Conservation (phyloP, 805 yeast genomes). For the Maudiozyma serrabonitensis region DNA sequence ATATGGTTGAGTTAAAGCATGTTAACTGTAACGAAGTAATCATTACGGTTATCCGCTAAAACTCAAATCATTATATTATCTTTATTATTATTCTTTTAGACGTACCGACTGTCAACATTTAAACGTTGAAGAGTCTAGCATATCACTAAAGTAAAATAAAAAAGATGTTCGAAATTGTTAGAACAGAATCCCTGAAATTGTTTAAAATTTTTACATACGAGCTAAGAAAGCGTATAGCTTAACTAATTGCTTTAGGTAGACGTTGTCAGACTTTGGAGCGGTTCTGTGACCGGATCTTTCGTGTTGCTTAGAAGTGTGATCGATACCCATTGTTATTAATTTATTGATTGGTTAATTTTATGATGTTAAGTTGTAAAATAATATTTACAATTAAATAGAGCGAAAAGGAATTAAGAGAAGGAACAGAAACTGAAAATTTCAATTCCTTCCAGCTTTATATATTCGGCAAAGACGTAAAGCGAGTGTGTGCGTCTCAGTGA, state of each 20-base stretch:
- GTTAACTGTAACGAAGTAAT: no score
- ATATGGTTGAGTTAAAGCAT: no score
- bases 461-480: background rate
- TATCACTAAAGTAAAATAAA: background rate
- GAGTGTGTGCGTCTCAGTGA: background rate
- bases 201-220: conserved; percentile 55
- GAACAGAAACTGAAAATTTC: background rate
- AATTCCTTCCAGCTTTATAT: no score
- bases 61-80: background rate
- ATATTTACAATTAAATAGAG: background rate
- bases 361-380: no score
- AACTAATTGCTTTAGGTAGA: conserved; percentile 95
- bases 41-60: no score
- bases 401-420: background rate
- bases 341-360: background rate
- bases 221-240: conserved; percentile 98
- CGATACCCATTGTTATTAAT: conserved; percentile 77
- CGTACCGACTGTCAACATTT: no score
- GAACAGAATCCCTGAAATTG: conserved; percentile 18
- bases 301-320: conserved; percentile 95
- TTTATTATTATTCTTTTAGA: background rate
- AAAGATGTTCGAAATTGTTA: background rate
- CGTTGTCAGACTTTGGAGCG: conserved; percentile 99
- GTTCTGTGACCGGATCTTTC: conserved; percentile 90
- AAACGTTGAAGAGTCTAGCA: no score